Evolutionary conservation across 441 rosid species (phyloP).

Genomic region (Lepidium campestre): DNA sequence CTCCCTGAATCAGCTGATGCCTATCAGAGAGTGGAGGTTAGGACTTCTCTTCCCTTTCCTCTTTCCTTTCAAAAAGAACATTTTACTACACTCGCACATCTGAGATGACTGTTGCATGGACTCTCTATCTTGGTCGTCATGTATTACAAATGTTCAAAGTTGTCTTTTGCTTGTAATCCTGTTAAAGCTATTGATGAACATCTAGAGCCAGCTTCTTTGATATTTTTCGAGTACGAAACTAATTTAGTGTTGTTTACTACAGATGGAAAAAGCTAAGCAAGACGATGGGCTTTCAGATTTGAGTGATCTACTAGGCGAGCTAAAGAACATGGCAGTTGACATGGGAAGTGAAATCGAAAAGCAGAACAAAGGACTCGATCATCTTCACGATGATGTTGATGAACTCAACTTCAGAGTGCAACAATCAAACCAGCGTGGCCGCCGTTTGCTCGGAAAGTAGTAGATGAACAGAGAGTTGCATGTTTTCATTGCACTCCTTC

Average conservation of each 20-base stretch:
- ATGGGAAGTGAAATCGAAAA: constrained; percentile 68
- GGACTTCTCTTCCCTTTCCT: background rate
- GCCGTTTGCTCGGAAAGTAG: constrained; percentile 42
- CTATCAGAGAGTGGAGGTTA: constrained; percentile 64
- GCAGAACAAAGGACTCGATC: constrained; percentile 58
- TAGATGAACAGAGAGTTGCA: constrained; percentile 7
- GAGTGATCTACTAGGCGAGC: constrained; percentile 62
- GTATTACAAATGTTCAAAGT: background rate
- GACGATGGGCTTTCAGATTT: constrained; percentile 68
- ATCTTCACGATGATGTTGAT: constrained; percentile 53
- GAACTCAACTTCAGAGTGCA: constrained; percentile 49
- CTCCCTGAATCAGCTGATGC: constrained; percentile 44
- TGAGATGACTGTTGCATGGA: background rate
- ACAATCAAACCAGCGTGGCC: constrained; percentile 50
- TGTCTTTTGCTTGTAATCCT: too few relatives aligned
- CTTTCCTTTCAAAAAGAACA: background rate
- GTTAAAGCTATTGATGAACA: background rate
- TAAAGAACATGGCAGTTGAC: constrained; percentile 70
- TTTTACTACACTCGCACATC: background rate
- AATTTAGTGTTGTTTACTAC: constrained; percentile 5
- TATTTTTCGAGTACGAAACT: background rate
- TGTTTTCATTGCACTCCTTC: background rate
- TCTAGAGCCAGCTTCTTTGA: background rate
- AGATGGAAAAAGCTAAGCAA: constrained; percentile 72
- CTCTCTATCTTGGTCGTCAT: background rate